Base-by-base conservation (phyloP, 2,329 filamentous ascomycete genomes). In the Ilyonectria robusta region DNA sequence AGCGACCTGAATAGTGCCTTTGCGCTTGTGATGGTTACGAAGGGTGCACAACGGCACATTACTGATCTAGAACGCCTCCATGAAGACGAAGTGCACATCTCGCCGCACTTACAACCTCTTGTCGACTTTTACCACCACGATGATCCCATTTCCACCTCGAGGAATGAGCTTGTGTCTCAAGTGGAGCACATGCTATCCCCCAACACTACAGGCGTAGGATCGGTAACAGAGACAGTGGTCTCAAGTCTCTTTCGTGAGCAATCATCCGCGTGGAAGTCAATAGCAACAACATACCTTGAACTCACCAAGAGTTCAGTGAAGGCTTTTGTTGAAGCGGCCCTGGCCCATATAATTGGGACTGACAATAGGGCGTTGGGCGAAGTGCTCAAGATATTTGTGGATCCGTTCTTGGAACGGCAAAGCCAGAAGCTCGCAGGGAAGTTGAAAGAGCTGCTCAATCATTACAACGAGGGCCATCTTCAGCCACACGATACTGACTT, bases 211-310 rank as follows among this genome's bases (percentile, higher is more conserved):
- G 29, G 29, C 8, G 26, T 17, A 6, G 21, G 29, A 19, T 33
- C 19, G 19, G 4, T 26, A 51, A 19, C n/a, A 23, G 53, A 62
- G 15, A 21, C 33, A n/a, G 17, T 63, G 33, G 54, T 51, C 10
- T 33, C 53, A 17, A n/a, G 40, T 26, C 53, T 63, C 46, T 63
- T 63, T 23, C 60, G 60, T 11, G 54, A 63, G 35, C 60, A 63
- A 37, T 46, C 60, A 17, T 48, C 53, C 19, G n/a, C 42, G 6
- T 63, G 60, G 54, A 44, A 63, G 35, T 48, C 35, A 4, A 50
- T 63, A 21, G 54, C 60, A 33, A 63, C 31, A 17, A 57, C 60
- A n/a, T 54, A 63, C 37, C 31, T 63, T n/a, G 46, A 57, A n/a
- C 44, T 51, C 10, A 23, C 23, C n/a, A 51, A 63, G 42, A 56